phyloP scores from a whole-genome alignment of 148 eudicot genomes.

The Nepenthes gracilis region DNA sequence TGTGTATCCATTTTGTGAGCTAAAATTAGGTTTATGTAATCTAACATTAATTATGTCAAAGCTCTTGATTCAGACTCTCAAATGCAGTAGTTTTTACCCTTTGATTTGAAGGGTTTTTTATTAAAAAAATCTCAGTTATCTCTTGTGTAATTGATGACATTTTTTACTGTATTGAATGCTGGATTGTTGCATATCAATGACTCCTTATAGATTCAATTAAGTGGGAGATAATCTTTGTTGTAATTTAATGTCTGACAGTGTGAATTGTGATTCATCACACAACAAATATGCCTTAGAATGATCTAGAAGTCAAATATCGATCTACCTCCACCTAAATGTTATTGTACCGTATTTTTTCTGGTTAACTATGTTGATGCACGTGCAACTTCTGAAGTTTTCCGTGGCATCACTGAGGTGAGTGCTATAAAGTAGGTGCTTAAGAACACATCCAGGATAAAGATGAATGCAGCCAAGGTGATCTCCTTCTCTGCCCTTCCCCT shows the following conservation, averaged over 20 bases:
- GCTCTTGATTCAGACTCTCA: neutral
- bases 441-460: conserved; percentile 77
- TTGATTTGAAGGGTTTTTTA: too few species aligned
- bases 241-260: neutral
- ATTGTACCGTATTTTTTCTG: conserved; percentile 22
- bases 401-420: conserved; percentile 90
- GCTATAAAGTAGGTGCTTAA: conserved; percentile 93
- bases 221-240: neutral
- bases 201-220: too few species aligned
- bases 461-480: conserved; percentile 76
- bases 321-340: conserved; percentile 1
- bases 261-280: neutral
- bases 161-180: too few species aligned
- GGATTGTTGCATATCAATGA: too few species aligned
- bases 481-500: neutral
- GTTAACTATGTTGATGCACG: conserved; percentile 94
- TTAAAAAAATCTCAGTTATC: too few species aligned
- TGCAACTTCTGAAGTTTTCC: conserved; percentile 86
- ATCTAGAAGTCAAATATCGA: neutral
- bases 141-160: too few species aligned
- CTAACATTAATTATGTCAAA: neutral
- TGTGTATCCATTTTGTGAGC: neutral
- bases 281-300: neutral
- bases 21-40: neutral
- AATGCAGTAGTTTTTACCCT: neutral